A percentile compares a stretch with the other conserved stretches of the same genome.
phyloP scores from a whole-genome alignment of 768 basidiomycete species.

The Candolleomyces efflorescens region DNA sequence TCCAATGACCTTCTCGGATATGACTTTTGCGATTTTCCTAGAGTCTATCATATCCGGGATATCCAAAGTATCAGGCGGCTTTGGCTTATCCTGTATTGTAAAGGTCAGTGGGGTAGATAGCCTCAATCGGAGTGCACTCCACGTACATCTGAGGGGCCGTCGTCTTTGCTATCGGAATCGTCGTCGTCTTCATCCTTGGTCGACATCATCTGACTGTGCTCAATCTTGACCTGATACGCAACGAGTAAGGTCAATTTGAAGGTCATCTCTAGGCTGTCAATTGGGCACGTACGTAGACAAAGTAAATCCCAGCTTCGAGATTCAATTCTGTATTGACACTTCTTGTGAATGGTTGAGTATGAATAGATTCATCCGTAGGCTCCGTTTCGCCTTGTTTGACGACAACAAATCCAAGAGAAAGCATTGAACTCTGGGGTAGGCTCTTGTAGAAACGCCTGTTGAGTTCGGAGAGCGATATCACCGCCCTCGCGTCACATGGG shows the following conservation, averaged over 20 bases:
- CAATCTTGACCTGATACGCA: background rate
- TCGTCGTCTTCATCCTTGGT: background rate
- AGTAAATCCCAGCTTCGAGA: conserved; percentile 39
- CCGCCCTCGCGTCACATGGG: conserved; percentile 33
- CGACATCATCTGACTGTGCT: background rate
- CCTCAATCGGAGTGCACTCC: too few relatives aligned
- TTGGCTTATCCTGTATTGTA: too few relatives aligned
- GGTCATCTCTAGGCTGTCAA: background rate
- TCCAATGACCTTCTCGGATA: background rate
- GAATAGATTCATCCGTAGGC: conserved; percentile 30
- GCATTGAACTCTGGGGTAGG: conserved; percentile 37
- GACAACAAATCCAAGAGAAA: conserved; percentile 47
- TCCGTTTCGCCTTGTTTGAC: conserved; percentile 43
- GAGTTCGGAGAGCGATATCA: conserved; percentile 49
- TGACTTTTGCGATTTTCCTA: background rate
- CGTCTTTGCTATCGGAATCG: background rate
- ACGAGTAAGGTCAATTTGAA: background rate
- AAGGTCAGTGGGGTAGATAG: too few relatives aligned
- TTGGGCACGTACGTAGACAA: conserved; percentile 35
- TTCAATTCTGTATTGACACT: conserved; percentile 39
- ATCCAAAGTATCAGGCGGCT: too few relatives aligned
- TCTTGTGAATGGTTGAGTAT: conserved; percentile 32
- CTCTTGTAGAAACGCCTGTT: conserved; percentile 48
- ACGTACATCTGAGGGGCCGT: background rate
- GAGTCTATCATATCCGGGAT: background rate